A percentile compares a stretch with the other conserved stretches of the same genome.
Evolutionary conservation across 2,329 filamentous ascomycete species (phyloP).

Genomic region (Myriosclerotinia curreyana): DNA sequence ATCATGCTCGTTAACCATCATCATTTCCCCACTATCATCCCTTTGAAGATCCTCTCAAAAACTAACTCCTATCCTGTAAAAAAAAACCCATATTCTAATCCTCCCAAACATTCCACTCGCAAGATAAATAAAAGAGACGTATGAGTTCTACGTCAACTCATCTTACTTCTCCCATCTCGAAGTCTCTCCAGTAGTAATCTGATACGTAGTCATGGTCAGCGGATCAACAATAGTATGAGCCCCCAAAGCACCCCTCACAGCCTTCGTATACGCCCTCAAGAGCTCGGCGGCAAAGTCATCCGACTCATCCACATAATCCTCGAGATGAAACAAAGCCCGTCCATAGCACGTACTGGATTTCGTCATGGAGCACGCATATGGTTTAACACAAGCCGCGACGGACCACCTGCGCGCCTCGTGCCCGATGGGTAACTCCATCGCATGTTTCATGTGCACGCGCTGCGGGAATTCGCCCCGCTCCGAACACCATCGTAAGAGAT

Average conservation of each 20-base stretch:
- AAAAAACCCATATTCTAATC: no score
- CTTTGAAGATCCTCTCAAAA: neutral
- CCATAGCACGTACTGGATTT: neutral
- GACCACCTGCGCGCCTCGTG: constrained; percentile 1
- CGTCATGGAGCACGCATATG: constrained; percentile 7
- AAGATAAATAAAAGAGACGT: no score
- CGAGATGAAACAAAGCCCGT: constrained; percentile 17
- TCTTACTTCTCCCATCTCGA: no score
- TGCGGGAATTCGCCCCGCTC: neutral
- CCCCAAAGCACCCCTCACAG: neutral
- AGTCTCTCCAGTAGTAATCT: neutral
- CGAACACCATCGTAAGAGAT: neutral
- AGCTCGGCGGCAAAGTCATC: constrained; percentile 24
- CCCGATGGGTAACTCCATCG: neutral
- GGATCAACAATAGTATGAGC: constrained; percentile 10
- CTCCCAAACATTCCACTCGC: no score
- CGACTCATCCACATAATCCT: constrained; percentile 22
- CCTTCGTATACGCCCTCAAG: constrained; percentile 14
- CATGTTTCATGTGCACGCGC: neutral
- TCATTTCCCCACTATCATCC: neutral
- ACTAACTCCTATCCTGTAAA: neutral
- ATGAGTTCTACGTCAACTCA: neutral
- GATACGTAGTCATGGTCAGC: neutral
- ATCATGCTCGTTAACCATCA: no score
- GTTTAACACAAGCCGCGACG: neutral